A percentile compares a stretch with the other conserved stretches of the same genome.
phyloP scores from a whole-genome alignment of 345 rosid genomes.

The Geranium rotundifolium region DNA sequence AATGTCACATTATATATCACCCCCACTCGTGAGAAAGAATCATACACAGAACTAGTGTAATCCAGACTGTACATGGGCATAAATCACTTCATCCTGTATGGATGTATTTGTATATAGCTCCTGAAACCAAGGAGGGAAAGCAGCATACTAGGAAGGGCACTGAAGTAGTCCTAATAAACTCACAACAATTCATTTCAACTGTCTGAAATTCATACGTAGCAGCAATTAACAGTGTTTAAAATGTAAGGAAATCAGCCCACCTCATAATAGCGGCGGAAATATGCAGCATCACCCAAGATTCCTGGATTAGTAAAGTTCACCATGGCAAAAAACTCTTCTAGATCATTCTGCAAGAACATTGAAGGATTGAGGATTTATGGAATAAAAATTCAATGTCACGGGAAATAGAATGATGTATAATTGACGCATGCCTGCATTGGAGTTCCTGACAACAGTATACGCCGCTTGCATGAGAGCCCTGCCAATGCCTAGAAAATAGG shows the following conservation, averaged over 20 bases:
- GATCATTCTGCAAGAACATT: slow-evolving; percentile 62
- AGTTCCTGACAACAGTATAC: slow-evolving; percentile 91
- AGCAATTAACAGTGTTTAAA: slow-evolving; percentile 5
- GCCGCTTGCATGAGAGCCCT: slow-evolving; percentile 73
- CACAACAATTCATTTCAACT: background rate
- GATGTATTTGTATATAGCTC: no score
- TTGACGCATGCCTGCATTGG: slow-evolving; percentile 77
- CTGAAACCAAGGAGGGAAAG: no score
- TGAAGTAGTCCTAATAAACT: no score
- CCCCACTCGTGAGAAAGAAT: no score
- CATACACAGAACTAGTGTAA: no score
- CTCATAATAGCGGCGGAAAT: slow-evolving; percentile 91
- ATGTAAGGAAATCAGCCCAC: slow-evolving; percentile 22
- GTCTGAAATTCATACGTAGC: background rate
- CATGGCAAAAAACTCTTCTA: slow-evolving; percentile 98
- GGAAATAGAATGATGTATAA: slow-evolving; percentile 8
- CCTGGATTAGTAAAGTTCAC: slow-evolving; percentile 96
- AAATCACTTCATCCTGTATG: no score
- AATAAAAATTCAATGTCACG: slow-evolving; percentile 1
- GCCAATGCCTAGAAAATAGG: slow-evolving; percentile 69
- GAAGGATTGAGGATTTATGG: background rate
- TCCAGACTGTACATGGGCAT: no score
- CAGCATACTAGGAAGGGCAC: no score
- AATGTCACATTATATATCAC: no score
- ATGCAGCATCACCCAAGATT: slow-evolving; percentile 74